Percentiles rank a stretch among this genome's conserved stretches.
Conservation (phyloP, 148 eudicot genomes). For the Bassia scoparia region DNA sequence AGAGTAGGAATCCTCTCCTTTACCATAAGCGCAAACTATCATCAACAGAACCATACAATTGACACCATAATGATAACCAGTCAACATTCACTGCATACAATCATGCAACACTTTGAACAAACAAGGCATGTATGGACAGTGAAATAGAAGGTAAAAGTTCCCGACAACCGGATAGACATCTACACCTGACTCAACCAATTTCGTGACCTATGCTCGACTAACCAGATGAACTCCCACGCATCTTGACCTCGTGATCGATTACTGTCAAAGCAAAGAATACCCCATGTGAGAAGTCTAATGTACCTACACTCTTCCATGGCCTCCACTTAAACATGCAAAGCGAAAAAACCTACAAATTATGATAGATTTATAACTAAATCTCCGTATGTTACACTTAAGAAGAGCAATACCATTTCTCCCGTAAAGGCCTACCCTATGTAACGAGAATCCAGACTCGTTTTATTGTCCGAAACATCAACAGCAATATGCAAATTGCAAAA, state of each 20-base stretch:
- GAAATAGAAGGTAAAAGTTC: slow-evolving; percentile 1
- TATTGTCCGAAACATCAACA: neutral
- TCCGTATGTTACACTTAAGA: neutral
- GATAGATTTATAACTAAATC: neutral
- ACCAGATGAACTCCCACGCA: slow-evolving; percentile 8
- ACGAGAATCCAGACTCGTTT: neutral
- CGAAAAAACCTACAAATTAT: neutral
- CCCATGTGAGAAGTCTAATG: neutral
- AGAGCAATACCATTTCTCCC: neutral
- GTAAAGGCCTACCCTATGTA: neutral
- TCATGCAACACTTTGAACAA: slow-evolving; percentile 15
- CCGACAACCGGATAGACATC: slow-evolving; percentile 11
- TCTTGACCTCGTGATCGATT: neutral
- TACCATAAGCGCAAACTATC: neutral
- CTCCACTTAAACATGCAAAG: slow-evolving; percentile 6
- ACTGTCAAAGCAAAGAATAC: neutral
- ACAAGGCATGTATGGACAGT: neutral
- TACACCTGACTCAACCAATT: neutral
- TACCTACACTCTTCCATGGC: neutral
- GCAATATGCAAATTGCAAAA: neutral
- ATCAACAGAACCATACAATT: neutral
- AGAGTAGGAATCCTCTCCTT: neutral
- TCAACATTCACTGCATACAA: neutral
- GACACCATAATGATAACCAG: neutral
- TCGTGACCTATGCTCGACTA: slow-evolving; percentile 1